Percentiles rank a stretch among this genome's conserved stretches.
phyloP scores from a whole-genome alignment of 1,139 yeast genomes.

The Yamadazyma sp. region DNA sequence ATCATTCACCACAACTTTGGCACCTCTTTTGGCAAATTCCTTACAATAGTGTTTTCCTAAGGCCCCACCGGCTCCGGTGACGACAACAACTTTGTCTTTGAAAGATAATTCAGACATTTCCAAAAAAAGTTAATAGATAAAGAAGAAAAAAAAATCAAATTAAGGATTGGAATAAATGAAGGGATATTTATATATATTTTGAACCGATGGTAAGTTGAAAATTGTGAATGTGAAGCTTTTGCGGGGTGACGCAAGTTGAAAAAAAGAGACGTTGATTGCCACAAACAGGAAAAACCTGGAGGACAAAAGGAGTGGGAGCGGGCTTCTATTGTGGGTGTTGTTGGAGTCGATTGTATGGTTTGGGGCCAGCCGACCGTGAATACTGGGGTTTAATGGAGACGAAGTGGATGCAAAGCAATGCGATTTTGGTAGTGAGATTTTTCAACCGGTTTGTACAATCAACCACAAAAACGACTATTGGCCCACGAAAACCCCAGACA shows the following conservation, averaged over 20 bases:
- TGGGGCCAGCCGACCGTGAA: too few species aligned
- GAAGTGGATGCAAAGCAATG: too few species aligned
- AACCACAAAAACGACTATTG: too few species aligned
- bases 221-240: slow-evolving; percentile 2
- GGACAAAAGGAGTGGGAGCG: too few species aligned
- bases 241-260: slow-evolving; percentile 3
- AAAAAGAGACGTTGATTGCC: not conserved
- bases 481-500: too few species aligned
- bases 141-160: not conserved
- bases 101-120: slow-evolving; percentile 46
- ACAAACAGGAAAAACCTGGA: not conserved
- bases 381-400: too few species aligned
- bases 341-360: too few species aligned
- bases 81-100: slow-evolving; percentile 81
- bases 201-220: not conserved
- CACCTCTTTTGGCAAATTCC: slow-evolving; percentile 87
- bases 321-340: too few species aligned
- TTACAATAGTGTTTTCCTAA: slow-evolving; percentile 87
- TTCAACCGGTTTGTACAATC: too few species aligned
- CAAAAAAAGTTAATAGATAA: not conserved
- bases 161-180: not conserved
- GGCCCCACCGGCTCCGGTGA: slow-evolving; percentile 98
- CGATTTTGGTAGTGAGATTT: too few species aligned
- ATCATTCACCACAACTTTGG: slow-evolving; percentile 90
- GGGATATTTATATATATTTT: slow-evolving; percentile 4